phyloP scores from a whole-genome alignment of 768 basidiomycete genomes.

The Hebeloma cylindrosporum region DNA sequence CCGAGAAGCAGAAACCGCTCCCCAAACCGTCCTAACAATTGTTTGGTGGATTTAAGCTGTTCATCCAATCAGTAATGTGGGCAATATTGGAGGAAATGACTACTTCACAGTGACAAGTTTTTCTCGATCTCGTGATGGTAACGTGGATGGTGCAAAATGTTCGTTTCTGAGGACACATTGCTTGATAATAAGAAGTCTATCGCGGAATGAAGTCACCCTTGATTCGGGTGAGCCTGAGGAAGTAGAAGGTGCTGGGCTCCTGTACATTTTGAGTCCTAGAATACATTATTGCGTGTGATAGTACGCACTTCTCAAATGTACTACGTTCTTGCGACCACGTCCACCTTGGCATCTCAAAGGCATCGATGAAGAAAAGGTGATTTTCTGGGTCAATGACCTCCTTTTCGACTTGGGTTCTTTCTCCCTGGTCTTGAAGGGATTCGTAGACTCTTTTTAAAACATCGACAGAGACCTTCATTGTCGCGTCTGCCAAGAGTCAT shows the following conservation, averaged over 20 bases:
- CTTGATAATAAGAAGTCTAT: conserved; percentile 86
- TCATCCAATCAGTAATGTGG: neutral
- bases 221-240: conserved; percentile 86
- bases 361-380: conserved; percentile 81
- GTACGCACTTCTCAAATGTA: conserved; percentile 80
- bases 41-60: conserved; percentile 93
- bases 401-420: conserved; percentile 47
- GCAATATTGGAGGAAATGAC: neutral
- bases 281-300: neutral
- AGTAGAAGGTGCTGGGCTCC: conserved; percentile 58
- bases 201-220: conserved; percentile 74
- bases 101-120: conserved; percentile 79
- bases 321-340: conserved; percentile 85
- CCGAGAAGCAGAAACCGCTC: conserved; percentile 92
- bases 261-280: conserved; percentile 4
- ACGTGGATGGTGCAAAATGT: conserved; percentile 94
- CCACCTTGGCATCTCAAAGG: conserved; percentile 96
- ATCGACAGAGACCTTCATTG: conserved; percentile 76
- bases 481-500: conserved; percentile 54
- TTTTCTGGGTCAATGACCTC: conserved; percentile 76
- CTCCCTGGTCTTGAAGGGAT: conserved; percentile 64
- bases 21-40: conserved; percentile 86
- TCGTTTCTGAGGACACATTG: conserved; percentile 95
- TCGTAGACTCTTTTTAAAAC: conserved; percentile 75
- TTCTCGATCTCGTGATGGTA: conserved; percentile 85